phyloP scores from a whole-genome alignment of 805 yeast genomes.

The Kazachstania psychrophila region DNA sequence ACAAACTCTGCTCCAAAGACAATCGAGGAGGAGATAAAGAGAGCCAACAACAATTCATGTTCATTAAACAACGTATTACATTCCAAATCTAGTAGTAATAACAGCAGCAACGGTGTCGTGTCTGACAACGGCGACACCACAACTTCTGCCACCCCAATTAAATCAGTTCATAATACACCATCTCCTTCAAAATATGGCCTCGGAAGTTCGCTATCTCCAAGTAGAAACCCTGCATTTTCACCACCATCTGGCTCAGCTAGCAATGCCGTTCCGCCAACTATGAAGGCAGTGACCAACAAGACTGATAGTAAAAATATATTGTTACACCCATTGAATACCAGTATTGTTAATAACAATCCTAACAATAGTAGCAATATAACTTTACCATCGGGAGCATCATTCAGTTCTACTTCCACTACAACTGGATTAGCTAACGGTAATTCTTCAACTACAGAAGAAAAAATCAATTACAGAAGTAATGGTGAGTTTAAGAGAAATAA shows the following conservation, averaged over 20 bases:
- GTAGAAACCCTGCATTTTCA: constrained; percentile 17
- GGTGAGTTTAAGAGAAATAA: constrained; percentile 36
- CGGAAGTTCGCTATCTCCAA: constrained; percentile 24
- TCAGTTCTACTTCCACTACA: not conserved
- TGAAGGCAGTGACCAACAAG: constrained; percentile 25
- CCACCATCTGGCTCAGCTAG: constrained; percentile 4
- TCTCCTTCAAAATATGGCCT: constrained; percentile 37
- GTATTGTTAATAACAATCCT: constrained; percentile 8
- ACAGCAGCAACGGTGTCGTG: constrained; percentile 1
- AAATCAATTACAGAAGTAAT: constrained; percentile 19
- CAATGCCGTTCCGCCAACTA: constrained; percentile 32
- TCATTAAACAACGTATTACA: not conserved
- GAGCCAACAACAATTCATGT: not conserved
- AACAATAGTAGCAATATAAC: constrained; percentile 3
- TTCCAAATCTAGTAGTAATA: constrained; percentile 7
- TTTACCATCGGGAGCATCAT: not conserved
- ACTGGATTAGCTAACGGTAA: not conserved
- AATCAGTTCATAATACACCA: constrained; percentile 31
- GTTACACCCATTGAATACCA: constrained; percentile 30
- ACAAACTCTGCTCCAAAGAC: constrained; percentile 9
- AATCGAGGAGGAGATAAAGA: constrained; percentile 1
- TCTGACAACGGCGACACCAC: constrained; percentile 11
- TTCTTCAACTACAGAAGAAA: constrained; percentile 6
- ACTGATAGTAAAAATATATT: constrained; percentile 20
- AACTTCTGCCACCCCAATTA: constrained; percentile 7